A percentile compares a stretch with the other conserved stretches of the same genome.
phyloP scores from a whole-genome alignment of 768 basidiomycete genomes.

The Mrakia frigida region DNA sequence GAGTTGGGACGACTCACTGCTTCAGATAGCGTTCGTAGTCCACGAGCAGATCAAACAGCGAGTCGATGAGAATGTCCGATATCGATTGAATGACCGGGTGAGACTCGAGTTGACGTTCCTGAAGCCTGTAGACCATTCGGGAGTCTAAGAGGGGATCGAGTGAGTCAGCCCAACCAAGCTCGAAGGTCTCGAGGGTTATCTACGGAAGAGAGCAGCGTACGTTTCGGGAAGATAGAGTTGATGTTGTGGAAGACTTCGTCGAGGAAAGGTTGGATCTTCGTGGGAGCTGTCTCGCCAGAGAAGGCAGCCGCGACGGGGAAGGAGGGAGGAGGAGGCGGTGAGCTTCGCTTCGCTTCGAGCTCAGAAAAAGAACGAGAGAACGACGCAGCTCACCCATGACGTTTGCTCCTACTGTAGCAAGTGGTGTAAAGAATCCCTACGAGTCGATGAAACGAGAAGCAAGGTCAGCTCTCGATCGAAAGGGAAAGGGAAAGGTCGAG shows the following conservation, averaged over 20 bases:
- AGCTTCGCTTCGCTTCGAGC: not conserved
- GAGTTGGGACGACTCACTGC: slow-evolving; percentile 18
- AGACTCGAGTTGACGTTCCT: slow-evolving; percentile 28
- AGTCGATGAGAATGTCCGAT: slow-evolving; percentile 25
- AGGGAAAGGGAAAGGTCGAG: not conserved
- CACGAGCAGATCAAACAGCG: slow-evolving; percentile 20
- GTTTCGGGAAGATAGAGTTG: slow-evolving; percentile 25
- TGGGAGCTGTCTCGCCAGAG: not conserved
- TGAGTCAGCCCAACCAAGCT: not conserved
- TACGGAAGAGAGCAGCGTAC: slow-evolving; percentile 1
- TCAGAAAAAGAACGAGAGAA: too few relatives aligned
- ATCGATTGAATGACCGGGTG: slow-evolving; percentile 26
- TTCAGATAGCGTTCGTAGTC: slow-evolving; percentile 31
- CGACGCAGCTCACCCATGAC: slow-evolving; percentile 21
- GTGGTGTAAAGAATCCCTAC: slow-evolving; percentile 27
- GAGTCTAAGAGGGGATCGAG: slow-evolving; percentile 9
- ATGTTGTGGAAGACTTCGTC: slow-evolving; percentile 27
- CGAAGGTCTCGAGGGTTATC: not conserved
- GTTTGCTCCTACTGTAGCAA: not conserved
- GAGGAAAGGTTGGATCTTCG: slow-evolving; percentile 9
- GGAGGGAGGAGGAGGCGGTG: not conserved
- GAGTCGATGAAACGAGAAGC: not conserved
- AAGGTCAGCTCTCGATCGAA: not conserved
- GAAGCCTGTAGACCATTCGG: slow-evolving; percentile 25
- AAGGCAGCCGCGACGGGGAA: not conserved